Base-by-base conservation (phyloP, 2,329 filamentous ascomycete species). In the Pezicula neosporulosa region DNA sequence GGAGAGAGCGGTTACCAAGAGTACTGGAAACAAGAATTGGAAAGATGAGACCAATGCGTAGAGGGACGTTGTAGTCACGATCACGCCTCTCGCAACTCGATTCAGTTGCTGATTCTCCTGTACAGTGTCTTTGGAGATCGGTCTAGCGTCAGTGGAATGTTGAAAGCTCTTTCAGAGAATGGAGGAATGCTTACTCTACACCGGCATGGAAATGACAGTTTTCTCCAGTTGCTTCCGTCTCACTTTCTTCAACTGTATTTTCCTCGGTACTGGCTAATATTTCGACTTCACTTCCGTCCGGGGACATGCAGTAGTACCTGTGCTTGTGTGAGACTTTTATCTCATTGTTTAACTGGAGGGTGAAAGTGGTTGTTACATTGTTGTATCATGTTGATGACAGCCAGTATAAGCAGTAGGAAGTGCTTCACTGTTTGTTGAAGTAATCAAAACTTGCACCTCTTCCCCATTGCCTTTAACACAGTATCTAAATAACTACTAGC, bases 161-260 rank as follows among this genome's bases (percentile, higher is more conserved):
- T 33, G 30, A 7, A 13, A 2, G 30, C 7, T 24, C 1, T 24
- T 6, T 24, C 24, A 24, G 7, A 7, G 7, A n/a, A 8, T 12
- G 7, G 21, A 6, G 10, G 35, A 10, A n/a, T 51, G 71, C 83
- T 69, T 71, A 88, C 85, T 89, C 84, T 19, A 90, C 83, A 36
- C 86, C 86, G 9, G 86, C 86, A 59, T 91, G 87, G 67, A 86
- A 89, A 63, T 91, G 87, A 59, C 86, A 90, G 59, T 80, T 74
- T 56, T 75, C 60, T n/a, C 68, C 70, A 2, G 58, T 62, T 54
- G 64, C 60, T 47, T 65, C 60, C 5, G 57, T 57, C 13, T 55
- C 53, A 4, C 57, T 60, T 12, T 62, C 63, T 4, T 55, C 56
- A 15, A 60, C 57, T 37, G 53, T 41, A 18, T 35, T 53, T 10